A percentile compares a stretch with the other conserved stretches of the same genome.
Evolutionary conservation across 495 filamentous ascomycete species (phyloP).

Genomic region (Tuber indicum): DNA sequence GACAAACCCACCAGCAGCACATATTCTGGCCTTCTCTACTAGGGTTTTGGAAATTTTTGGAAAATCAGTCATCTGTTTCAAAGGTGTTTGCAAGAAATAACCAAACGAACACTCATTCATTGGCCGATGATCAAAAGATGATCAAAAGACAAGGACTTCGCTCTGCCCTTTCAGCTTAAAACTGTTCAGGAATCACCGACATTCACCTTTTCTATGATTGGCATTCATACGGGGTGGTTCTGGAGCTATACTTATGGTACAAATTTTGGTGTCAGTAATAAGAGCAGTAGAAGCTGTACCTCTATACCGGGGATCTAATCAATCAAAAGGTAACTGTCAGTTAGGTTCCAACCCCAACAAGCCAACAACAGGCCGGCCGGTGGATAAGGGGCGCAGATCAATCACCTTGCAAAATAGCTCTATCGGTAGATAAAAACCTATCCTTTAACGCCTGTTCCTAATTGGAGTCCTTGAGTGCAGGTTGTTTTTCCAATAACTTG

Average conservation of each 20-base stretch:
- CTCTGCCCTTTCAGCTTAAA: slow-evolving; percentile 87
- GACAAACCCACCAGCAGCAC: slow-evolving; percentile 91
- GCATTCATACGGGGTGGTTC: slow-evolving; percentile 30
- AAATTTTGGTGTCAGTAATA: slow-evolving; percentile 85
- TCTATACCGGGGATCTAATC: slow-evolving; percentile 87
- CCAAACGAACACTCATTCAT: slow-evolving; percentile 77
- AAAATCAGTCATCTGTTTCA: slow-evolving; percentile 17
- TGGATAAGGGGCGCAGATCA: neutral
- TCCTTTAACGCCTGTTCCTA: slow-evolving; percentile 96
- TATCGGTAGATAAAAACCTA: slow-evolving; percentile 90
- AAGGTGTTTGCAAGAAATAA: neutral
- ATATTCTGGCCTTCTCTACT: slow-evolving; percentile 96
- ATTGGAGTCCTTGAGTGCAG: slow-evolving; percentile 81
- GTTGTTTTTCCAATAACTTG: slow-evolving; percentile 87
- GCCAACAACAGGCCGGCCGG: slow-evolving; percentile 13
- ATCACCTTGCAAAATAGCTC: slow-evolving; percentile 87
- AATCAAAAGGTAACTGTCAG: slow-evolving; percentile 23
- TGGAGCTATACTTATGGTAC: slow-evolving; percentile 63
- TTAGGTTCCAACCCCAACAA: slow-evolving; percentile 27
- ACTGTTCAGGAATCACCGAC: slow-evolving; percentile 93
- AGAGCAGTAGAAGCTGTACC: slow-evolving; percentile 89
- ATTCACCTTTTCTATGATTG: slow-evolving; percentile 61
- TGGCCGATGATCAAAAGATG: too few species aligned
- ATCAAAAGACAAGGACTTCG: slow-evolving; percentile 93
- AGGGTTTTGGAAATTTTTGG: slow-evolving; percentile 20